Percentiles rank a stretch among this genome's conserved stretches.
Evolutionary conservation across 1,284 basidiomycete genomes (phyloP).

Genomic region (Laetiporus sulphureus): DNA sequence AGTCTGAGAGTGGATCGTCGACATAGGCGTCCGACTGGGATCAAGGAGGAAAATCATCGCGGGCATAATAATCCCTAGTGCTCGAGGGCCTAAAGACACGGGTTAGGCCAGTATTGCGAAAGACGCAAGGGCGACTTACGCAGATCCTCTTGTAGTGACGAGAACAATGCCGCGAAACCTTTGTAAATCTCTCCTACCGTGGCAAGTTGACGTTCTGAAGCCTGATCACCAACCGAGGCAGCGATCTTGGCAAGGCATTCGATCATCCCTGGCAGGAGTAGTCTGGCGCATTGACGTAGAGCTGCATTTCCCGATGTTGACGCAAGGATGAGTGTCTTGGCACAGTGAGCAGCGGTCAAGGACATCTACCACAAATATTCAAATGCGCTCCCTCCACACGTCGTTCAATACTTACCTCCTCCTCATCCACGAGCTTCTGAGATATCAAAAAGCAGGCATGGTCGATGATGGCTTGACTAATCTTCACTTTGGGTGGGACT

Average conservation of each 20-base stretch:
- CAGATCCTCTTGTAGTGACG: constrained; percentile 50
- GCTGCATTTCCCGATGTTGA: constrained; percentile 54
- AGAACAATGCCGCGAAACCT: constrained; percentile 65
- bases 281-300: constrained; percentile 67
- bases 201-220: constrained; percentile 47
- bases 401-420: constrained; percentile 46
- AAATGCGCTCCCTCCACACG: too few relatives aligned
- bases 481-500: constrained; percentile 58
- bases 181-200: constrained; percentile 79
- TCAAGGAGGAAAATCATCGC: constrained; percentile 74
- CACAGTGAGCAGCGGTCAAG: constrained; percentile 85
- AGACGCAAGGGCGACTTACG: constrained; percentile 40
- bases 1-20: constrained; percentile 53
- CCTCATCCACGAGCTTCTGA: constrained; percentile 61
- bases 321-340: constrained; percentile 72
- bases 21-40: constrained; percentile 36
- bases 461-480: constrained; percentile 77
- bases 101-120: not conserved
- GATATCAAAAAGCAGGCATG: constrained; percentile 82
- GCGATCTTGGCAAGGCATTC: constrained; percentile 71
- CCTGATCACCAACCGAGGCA: constrained; percentile 47
- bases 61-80: constrained; percentile 76
- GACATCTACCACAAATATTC: constrained; percentile 44
- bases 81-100: constrained; percentile 46
- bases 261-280: constrained; percentile 77